Evolutionary conservation across 2,329 filamentous ascomycete species (phyloP).

Genomic region (Nemania bipapillata): DNA sequence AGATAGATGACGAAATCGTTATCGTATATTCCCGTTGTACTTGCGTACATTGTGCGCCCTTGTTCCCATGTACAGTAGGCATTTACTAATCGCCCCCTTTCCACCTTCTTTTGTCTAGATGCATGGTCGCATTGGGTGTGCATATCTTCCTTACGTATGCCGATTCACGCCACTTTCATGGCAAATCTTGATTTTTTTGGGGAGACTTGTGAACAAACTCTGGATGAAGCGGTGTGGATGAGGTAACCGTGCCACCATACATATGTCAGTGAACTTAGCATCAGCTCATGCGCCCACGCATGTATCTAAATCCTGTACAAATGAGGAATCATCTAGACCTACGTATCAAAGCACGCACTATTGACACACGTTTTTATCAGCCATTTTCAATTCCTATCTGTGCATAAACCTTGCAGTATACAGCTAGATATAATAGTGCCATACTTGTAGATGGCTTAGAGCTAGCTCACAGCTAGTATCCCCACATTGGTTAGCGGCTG

Average conservation of each 20-base stretch:
- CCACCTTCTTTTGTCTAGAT: not conserved
- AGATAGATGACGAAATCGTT: too few relatives aligned
- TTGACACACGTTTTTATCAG: not conserved
- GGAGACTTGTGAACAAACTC: not conserved
- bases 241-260: not conserved
- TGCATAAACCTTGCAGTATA: not conserved
- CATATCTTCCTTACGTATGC: not conserved
- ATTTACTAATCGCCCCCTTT: too few relatives aligned
- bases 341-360: not conserved
- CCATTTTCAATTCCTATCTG: not conserved
- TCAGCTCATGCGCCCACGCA: not conserved
- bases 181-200: not conserved
- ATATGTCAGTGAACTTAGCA: not conserved
- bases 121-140: not conserved
- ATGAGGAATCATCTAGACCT: not conserved
- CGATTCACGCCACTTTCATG: not conserved
- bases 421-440: not conserved
- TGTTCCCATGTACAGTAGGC: too few relatives aligned
- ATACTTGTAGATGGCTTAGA: not conserved
- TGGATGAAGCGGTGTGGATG: not conserved
- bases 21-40: too few relatives aligned
- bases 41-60: too few relatives aligned
- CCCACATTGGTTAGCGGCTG: conserved; percentile 20
- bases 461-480: not conserved
- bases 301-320: too few relatives aligned